phyloP scores from a whole-genome alignment of 1,139 yeast species.

The Taphrina deformans region DNA sequence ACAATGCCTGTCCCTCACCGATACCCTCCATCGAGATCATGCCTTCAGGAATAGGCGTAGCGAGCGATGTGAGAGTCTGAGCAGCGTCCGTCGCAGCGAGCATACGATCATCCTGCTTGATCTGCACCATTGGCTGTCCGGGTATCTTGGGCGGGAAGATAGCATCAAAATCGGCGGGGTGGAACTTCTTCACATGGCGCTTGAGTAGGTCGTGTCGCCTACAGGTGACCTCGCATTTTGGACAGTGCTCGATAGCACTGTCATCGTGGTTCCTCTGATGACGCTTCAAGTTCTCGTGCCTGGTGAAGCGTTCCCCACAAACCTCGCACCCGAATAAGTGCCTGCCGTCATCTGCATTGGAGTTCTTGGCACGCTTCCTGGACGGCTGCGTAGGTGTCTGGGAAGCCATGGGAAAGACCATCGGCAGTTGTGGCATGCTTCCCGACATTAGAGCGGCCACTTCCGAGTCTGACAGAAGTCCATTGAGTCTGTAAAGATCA shows the following conservation, averaged over 20 bases:
- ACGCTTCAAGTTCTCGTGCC: constrained; percentile 29
- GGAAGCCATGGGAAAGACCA: constrained; percentile 5
- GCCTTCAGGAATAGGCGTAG: constrained; percentile 25
- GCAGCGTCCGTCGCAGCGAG: constrained; percentile 31
- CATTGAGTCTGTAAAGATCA: background rate
- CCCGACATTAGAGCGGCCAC: constrained; percentile 26
- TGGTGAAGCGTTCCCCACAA: constrained; percentile 31
- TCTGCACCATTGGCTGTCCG: constrained; percentile 3
- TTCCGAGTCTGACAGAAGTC: constrained; percentile 11
- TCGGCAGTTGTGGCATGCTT: constrained; percentile 15
- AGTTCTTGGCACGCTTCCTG: constrained; percentile 22
- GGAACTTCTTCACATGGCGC: constrained; percentile 30
- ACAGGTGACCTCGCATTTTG: constrained; percentile 23
- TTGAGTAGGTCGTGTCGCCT: constrained; percentile 29
- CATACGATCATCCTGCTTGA: constrained; percentile 25
- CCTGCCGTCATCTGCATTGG: constrained; percentile 25
- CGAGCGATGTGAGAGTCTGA: constrained; percentile 26
- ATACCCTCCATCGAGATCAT: constrained; percentile 19
- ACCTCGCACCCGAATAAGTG: constrained; percentile 27
- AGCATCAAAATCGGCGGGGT: constrained; percentile 11
- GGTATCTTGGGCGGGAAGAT: constrained; percentile 23
- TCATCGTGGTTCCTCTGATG: constrained; percentile 30
- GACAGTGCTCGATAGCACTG: constrained; percentile 30
- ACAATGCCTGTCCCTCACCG: constrained; percentile 17
- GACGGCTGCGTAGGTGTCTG: background rate